Percentiles rank a stretch among this genome's conserved stretches.
Conservation (phyloP, 805 yeast genomes). For the Kodamaea kaohsiungensis region DNA sequence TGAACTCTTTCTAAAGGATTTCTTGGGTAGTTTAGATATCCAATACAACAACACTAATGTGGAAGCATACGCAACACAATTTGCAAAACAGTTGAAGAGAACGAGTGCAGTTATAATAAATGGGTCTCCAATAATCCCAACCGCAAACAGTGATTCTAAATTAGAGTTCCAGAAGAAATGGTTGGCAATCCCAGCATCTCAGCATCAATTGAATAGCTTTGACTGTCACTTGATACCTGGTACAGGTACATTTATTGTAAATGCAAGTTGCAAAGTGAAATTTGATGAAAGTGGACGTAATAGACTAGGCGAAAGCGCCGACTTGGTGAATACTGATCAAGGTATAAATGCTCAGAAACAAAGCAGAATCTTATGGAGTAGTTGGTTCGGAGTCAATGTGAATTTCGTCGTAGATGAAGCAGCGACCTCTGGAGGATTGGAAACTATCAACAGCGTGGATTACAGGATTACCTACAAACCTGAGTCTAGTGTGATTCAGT, state of each 20-base stretch:
- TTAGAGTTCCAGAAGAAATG: constrained; percentile 58
- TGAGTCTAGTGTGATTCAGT: constrained; percentile 44
- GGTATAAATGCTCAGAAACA: neutral
- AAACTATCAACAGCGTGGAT: constrained; percentile 55
- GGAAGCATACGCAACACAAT: constrained; percentile 44
- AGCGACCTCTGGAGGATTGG: constrained; percentile 40
- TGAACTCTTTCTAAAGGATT: constrained; percentile 40
- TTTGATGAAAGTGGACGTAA: constrained; percentile 77
- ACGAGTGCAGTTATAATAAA: constrained; percentile 56
- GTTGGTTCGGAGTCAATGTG: constrained; percentile 68
- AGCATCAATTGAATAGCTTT: constrained; percentile 61
- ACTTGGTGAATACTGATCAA: constrained; percentile 33
- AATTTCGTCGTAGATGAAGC: constrained; percentile 60
- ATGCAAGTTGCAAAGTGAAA: constrained; percentile 59
- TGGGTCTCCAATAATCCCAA: constrained; percentile 52
- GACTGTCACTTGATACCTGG: constrained; percentile 73
- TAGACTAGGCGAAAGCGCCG: constrained; percentile 64
- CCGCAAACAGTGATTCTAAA: constrained; percentile 30
- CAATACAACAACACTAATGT: constrained; percentile 29
- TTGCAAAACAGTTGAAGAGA: constrained; percentile 52
- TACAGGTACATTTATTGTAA: constrained; percentile 52
- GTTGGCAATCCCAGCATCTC: constrained; percentile 57
- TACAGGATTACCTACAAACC: constrained; percentile 70
- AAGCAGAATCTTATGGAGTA: constrained; percentile 59
- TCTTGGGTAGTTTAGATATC: constrained; percentile 36